A percentile compares a stretch with the other conserved stretches of the same genome.
Evolutionary conservation across 2,329 filamentous ascomycete species (phyloP).

Genomic region (Lecanicillium sp.): DNA sequence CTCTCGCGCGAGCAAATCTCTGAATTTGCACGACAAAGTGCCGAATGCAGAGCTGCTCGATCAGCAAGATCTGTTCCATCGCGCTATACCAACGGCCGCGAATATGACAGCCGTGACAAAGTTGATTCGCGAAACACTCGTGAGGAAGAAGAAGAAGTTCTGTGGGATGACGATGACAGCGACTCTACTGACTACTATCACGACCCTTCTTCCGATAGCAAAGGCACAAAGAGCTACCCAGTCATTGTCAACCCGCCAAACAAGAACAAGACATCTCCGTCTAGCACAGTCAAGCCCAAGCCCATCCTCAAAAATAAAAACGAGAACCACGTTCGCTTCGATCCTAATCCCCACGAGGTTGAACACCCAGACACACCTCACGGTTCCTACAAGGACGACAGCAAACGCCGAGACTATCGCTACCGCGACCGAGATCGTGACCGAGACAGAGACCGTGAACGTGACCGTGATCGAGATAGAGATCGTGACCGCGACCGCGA

Average conservation of each 20-base stretch:
- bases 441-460: constrained; percentile 13
- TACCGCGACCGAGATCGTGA: constrained; percentile 20
- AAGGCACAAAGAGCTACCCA: constrained; percentile 24
- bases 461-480: constrained; percentile 12
- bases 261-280: constrained; percentile 24
- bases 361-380: constrained; percentile 19
- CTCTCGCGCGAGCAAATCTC: constrained; percentile 43
- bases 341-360: constrained; percentile 38
- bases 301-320: constrained; percentile 55
- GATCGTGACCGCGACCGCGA: constrained; percentile 14
- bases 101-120: constrained; percentile 11
- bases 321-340: constrained; percentile 47
- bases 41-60: constrained; percentile 36
- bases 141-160: constrained; percentile 20
- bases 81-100: constrained; percentile 5
- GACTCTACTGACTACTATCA: constrained; percentile 25
- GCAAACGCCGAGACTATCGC: constrained; percentile 15
- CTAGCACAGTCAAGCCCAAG: constrained; percentile 36
- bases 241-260: constrained; percentile 27
- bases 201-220: constrained; percentile 21
- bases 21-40: constrained; percentile 40
- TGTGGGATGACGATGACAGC: constrained; percentile 18
- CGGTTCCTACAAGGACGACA: constrained; percentile 20
- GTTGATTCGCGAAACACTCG: constrained; percentile 24
- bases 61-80: constrained; percentile 4